Evolutionary conservation across 768 basidiomycete species (phyloP).

Genomic region (Lactifluus rugatus): DNA sequence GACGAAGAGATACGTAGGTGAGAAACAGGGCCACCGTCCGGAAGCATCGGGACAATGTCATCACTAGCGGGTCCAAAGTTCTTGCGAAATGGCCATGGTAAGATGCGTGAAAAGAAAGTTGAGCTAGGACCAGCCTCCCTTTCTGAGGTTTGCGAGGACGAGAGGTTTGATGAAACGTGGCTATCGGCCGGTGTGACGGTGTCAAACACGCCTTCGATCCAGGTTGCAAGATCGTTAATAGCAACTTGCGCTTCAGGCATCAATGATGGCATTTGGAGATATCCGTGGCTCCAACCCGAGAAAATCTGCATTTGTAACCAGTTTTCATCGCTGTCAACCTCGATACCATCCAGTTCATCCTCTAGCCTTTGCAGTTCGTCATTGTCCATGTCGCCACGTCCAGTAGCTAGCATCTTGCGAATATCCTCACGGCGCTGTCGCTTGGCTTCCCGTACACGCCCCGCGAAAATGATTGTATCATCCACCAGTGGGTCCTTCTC

Average conservation of each 20-base stretch:
- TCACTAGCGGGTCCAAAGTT: neutral
- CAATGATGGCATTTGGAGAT: conserved; percentile 86
- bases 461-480: conserved; percentile 95
- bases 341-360: conserved; percentile 48
- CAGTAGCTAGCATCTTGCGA: conserved; percentile 42
- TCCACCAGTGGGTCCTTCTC: conserved; percentile 94
- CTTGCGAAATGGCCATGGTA: conserved; percentile 13
- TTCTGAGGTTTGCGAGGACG: conserved; percentile 3
- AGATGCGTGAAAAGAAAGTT: conserved; percentile 11
- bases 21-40: neutral
- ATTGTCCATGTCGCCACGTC: conserved; percentile 51
- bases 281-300: conserved; percentile 96
- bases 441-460: conserved; percentile 91
- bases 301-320: conserved; percentile 93
- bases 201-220: conserved; percentile 77
- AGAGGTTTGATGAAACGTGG: neutral
- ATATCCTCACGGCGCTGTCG: conserved; percentile 69
- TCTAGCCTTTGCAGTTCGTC: conserved; percentile 26
- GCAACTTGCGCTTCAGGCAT: conserved; percentile 76
- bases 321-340: conserved; percentile 73
- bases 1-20: conserved; percentile 11
- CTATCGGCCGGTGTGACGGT: conserved; percentile 2
- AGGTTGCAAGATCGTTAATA: conserved; percentile 77
- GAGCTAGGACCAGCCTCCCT: conserved; percentile 3
- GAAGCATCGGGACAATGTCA: neutral